Conservation (phyloP, 345 rosid genomes). For the Excoecaria cochinchinensis region DNA sequence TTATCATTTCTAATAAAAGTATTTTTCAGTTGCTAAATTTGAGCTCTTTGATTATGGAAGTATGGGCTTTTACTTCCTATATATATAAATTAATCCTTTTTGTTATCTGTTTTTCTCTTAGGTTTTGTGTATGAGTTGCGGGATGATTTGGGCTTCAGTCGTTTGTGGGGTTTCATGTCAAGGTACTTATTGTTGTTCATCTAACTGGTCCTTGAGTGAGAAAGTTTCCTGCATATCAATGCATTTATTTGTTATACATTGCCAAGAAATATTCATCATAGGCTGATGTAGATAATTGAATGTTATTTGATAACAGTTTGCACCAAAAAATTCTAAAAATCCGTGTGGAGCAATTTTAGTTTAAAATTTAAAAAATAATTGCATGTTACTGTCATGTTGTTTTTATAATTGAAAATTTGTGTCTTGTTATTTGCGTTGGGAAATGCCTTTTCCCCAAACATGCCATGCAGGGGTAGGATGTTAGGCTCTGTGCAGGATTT, state of each 20-base stretch:
- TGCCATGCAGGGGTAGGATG: slow-evolving; percentile 59
- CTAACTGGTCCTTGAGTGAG: not conserved
- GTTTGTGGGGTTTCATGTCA: slow-evolving; percentile 82
- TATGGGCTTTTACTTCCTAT: not conserved
- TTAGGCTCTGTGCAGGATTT: slow-evolving; percentile 66
- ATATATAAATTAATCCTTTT: too few species aligned
- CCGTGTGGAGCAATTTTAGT: not conserved
- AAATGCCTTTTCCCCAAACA: slow-evolving; percentile 4
- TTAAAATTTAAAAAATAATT: not conserved
- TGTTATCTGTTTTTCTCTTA: slow-evolving; percentile 17
- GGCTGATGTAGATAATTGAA: not conserved
- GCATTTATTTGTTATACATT: not conserved
- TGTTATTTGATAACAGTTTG: not conserved
- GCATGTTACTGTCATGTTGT: too few species aligned
- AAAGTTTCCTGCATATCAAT: not conserved
- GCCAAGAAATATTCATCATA: not conserved
- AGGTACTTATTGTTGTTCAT: slow-evolving; percentile 45
- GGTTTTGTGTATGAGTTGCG: slow-evolving; percentile 69
- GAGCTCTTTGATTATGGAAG: not conserved
- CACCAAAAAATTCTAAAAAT: not conserved
- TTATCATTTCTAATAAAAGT: not conserved
- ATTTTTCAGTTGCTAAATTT: not conserved
- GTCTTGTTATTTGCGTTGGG: not conserved
- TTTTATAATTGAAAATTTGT: not conserved
- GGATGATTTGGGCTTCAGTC: slow-evolving; percentile 72